phyloP scores from a whole-genome alignment of 2,329 filamentous ascomycete genomes.

The Alternaria arborescens region DNA sequence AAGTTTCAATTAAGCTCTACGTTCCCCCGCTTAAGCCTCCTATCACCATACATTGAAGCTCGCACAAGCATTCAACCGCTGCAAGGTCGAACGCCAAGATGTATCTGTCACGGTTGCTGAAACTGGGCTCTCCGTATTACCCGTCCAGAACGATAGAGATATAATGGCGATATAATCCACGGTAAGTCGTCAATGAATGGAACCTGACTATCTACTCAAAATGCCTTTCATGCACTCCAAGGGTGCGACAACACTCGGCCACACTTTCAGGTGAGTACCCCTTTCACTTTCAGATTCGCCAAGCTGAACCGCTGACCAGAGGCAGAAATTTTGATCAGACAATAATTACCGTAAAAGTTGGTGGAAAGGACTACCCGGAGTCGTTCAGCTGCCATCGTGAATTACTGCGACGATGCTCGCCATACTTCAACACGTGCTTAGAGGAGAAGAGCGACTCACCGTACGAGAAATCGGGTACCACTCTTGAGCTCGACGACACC shows the following conservation, averaged over 20 bases:
- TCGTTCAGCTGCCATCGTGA: conserved; percentile 49
- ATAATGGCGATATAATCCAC: conserved; percentile 14
- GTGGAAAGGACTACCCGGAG: conserved; percentile 41
- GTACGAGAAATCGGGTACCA: conserved; percentile 38
- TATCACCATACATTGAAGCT: conserved; percentile 15
- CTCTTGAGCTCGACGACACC: conserved; percentile 44
- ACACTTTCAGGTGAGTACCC: conserved; percentile 43
- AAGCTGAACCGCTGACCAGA: conserved; percentile 23
- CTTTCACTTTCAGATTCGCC: background rate
- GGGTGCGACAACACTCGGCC: conserved; percentile 44
- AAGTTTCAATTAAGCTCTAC: conserved; percentile 28
- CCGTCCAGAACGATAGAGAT: conserved; percentile 12
- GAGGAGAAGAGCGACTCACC: conserved; percentile 43
- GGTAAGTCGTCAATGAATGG: conserved; percentile 33
- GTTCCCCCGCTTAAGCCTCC: conserved; percentile 14
- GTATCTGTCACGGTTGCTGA: conserved; percentile 28
- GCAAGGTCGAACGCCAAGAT: conserved; percentile 35
- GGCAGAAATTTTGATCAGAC: conserved; percentile 48
- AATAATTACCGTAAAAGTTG: conserved; percentile 48
- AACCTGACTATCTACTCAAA: conserved; percentile 47
- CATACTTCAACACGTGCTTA: conserved; percentile 44
- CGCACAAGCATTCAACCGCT: conserved; percentile 21
- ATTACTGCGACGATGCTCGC: conserved; percentile 44
- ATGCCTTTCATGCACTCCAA: conserved; percentile 47
- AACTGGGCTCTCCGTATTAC: conserved; percentile 21